These are phyloP conservation scores for Ophiostoma himal-ulmi DNA, from an alignment of 2,329 filamentous ascomycete species.

Conservation along the genomic window DNA sequence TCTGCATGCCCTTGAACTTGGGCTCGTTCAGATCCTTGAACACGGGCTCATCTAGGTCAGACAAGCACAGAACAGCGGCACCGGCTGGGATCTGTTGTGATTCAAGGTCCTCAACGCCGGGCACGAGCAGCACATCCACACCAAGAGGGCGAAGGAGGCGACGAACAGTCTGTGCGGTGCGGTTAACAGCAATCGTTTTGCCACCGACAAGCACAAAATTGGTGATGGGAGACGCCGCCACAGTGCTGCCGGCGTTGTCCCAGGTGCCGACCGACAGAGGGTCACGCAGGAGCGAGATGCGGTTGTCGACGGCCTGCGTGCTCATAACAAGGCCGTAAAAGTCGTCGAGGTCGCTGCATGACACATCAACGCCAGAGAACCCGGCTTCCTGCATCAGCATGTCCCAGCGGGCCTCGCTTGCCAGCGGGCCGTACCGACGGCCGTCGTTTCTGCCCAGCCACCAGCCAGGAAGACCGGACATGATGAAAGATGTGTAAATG, in stretches of 20 bases:
- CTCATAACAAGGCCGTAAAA: slow-evolving; percentile 26
- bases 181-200: slow-evolving; percentile 11
- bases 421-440: slow-evolving; percentile 21
- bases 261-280: slow-evolving; percentile 23
- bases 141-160: slow-evolving; percentile 19
- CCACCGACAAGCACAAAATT: slow-evolving; percentile 28
- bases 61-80: slow-evolving; percentile 26
- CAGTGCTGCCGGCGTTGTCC: neutral
- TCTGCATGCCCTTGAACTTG: slow-evolving; percentile 27
- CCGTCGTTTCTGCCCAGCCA: slow-evolving; percentile 25
- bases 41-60: slow-evolving; percentile 29
- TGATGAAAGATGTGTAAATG: slow-evolving; percentile 20
- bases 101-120: slow-evolving; percentile 15
- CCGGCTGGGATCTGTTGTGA: slow-evolving; percentile 3
- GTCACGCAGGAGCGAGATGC: slow-evolving; percentile 26
- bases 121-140: slow-evolving; percentile 10
- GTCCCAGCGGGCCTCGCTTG: slow-evolving; percentile 27
- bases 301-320: slow-evolving; percentile 29
- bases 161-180: slow-evolving; percentile 17
- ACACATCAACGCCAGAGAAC: slow-evolving; percentile 29
- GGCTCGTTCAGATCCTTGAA: slow-evolving; percentile 27
- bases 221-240: slow-evolving; percentile 2
- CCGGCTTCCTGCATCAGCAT: slow-evolving; percentile 25
- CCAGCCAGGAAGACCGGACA: slow-evolving; percentile 26
- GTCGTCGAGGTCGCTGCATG: slow-evolving; percentile 22